Base-by-base conservation (phyloP, 1,284 basidiomycete genomes). In the Microstroma glucosiphilum region DNA sequence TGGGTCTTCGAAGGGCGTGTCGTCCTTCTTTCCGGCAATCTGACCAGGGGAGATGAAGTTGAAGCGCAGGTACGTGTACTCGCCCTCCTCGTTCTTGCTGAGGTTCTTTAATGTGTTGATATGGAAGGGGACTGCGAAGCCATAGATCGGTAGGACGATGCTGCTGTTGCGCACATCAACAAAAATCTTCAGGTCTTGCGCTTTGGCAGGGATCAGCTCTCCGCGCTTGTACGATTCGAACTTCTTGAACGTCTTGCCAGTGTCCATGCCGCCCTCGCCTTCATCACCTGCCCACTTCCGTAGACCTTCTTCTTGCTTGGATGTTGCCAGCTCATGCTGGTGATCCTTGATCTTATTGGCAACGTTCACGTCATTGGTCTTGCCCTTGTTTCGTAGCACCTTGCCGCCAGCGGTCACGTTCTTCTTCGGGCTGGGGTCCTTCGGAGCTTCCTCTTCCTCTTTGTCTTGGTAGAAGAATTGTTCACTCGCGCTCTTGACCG, bases 1-100 rank as follows among this genome's bases (percentile, higher is more conserved):
- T 1, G 94, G 92, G 78, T 97, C 91, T 80, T 98, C 94, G 73
- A 98, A 98, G 0, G 96, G 96, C 87, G 92, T 96, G 71, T 99
- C 96, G 78, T 99, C 96, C 82, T 99, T 98, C 83, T 96, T 96
- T 46, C 96, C 96, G 0, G 92, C 89, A 56, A 97, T 87, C 79
- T 97, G 93, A 56, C 96, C 96, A 0, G 96, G 96, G 0, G 93
- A 96, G 79, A 97, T 92, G 83, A 98, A 96, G 82, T 98, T 98
- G 81, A 99, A 92, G 3, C 96, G 88, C 62, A 99, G 84, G 68
- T 91, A 91, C 0, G 93, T 94, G 79, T 88, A 91, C 60, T 97
- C 92, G 8, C 91, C 91, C 79, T 98, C 96, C 69, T 98, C 94
- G 69, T 87, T 94, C 83, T 98, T 98, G 83, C 89, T 92, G 41